Conservation (phyloP, 257 asterid genomes). For the Echites panduratus region DNA sequence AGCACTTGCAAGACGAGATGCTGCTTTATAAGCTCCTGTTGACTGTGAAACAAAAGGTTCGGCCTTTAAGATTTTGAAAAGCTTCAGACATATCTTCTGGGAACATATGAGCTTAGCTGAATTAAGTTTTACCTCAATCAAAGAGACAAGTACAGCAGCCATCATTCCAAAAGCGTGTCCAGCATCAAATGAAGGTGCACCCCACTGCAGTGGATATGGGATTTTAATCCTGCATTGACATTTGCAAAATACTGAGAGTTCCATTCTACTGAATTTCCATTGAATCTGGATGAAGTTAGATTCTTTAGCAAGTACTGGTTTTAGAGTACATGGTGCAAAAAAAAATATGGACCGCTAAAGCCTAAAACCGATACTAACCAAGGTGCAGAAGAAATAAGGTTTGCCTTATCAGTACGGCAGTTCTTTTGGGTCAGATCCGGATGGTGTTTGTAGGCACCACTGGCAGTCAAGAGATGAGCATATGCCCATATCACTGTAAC, state of each 20-base stretch:
- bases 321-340: not conserved
- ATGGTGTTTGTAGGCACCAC: slow-evolving; percentile 88
- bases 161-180: slow-evolving; percentile 99
- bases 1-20: slow-evolving; percentile 94
- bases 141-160: slow-evolving; percentile 87
- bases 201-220: slow-evolving; percentile 98
- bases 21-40: slow-evolving; percentile 94
- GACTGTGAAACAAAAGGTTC: slow-evolving; percentile 46
- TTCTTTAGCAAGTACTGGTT: not conserved
- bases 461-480: slow-evolving; percentile 89
- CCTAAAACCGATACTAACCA: slow-evolving; percentile 43
- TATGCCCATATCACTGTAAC: slow-evolving; percentile 88
- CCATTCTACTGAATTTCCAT: not conserved
- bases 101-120: not conserved
- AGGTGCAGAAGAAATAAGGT: slow-evolving; percentile 82
- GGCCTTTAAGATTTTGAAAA: not conserved
- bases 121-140: slow-evolving; percentile 62
- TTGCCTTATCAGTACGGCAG: slow-evolving; percentile 79
- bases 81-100: not conserved
- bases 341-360: not conserved
- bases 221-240: slow-evolving; percentile 63
- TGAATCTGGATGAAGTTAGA: no score
- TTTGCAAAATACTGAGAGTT: not conserved
- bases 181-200: slow-evolving; percentile 94
- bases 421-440: slow-evolving; percentile 64